A percentile compares a stretch with the other conserved stretches of the same genome.
phyloP scores from a whole-genome alignment of 495 filamentous ascomycete species.

The Recurvomyces mirabilis region DNA sequence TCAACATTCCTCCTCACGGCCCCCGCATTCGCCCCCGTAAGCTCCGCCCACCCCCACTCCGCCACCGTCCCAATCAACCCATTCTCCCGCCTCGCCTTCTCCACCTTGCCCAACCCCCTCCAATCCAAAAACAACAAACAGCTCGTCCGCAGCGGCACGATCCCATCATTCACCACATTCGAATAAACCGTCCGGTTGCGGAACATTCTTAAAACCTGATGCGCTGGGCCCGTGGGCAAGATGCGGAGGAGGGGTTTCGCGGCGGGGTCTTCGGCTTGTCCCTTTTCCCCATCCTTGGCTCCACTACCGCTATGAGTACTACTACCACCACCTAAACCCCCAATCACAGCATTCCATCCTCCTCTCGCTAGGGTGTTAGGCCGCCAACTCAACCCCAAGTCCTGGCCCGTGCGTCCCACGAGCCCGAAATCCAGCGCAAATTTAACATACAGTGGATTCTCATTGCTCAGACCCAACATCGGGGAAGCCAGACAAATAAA shows the following conservation, averaged over 20 bases:
- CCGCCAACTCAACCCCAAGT: conserved; percentile 88
- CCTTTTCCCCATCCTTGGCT: conserved; percentile 47
- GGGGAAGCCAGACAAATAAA: conserved; percentile 88
- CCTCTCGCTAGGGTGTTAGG: conserved; percentile 70
- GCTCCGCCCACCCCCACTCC: conserved; percentile 87
- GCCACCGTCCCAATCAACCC: conserved; percentile 84
- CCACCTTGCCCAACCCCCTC: conserved; percentile 83
- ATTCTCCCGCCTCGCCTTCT: conserved; percentile 87
- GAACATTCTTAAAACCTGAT: conserved; percentile 75
- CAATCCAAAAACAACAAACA: conserved; percentile 96
- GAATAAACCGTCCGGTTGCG: conserved; percentile 88
- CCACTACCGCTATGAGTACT: too few species aligned
- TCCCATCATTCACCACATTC: conserved; percentile 97
- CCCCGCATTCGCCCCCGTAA: conserved; percentile 69
- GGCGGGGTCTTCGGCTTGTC: conserved; percentile 52
- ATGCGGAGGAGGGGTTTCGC: conserved; percentile 86
- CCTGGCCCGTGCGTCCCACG: conserved; percentile 87
- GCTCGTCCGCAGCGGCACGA: conserved; percentile 87
- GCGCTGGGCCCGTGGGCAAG: conserved; percentile 83
- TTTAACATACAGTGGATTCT: conserved; percentile 93
- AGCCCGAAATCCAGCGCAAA: conserved; percentile 94
- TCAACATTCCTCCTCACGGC: conserved; percentile 33
- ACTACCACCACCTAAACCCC: conserved; percentile 63
- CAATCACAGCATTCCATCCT: conserved; percentile 79
- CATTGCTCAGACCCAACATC: conserved; percentile 87